phyloP scores from a whole-genome alignment of 768 basidiomycete genomes.

The Mycena alexandri region DNA sequence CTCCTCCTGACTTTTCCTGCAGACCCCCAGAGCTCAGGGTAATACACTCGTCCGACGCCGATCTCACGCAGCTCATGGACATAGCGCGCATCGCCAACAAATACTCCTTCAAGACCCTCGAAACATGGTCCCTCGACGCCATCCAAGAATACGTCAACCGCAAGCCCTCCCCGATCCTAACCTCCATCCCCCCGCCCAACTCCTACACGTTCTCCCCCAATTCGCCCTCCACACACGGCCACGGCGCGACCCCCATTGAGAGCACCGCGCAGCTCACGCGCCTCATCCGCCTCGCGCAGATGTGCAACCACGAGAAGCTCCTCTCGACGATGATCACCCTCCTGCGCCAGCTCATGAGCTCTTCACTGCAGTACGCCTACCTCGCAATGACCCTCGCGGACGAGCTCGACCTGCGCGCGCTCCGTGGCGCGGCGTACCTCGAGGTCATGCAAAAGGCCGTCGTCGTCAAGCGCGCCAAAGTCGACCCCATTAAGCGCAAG shows the following conservation, averaged over 20 bases:
- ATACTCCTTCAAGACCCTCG: constrained; percentile 80
- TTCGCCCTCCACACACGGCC: constrained; percentile 33
- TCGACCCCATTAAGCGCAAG: constrained; percentile 45
- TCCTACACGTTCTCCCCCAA: constrained; percentile 47
- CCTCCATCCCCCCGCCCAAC: constrained; percentile 53
- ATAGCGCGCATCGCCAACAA: constrained; percentile 78
- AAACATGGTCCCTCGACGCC: constrained; percentile 82
- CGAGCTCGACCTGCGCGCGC: constrained; percentile 69
- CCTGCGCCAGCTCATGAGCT: constrained; percentile 71
- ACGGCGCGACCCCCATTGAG: constrained; percentile 42
- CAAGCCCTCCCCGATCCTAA: constrained; percentile 66
- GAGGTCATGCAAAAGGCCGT: constrained; percentile 78
- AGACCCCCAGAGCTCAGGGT: constrained; percentile 74
- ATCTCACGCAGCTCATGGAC: constrained; percentile 69
- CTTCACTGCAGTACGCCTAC: constrained; percentile 75
- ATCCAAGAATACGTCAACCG: constrained; percentile 76
- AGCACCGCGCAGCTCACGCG: constrained; percentile 66
- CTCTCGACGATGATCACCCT: constrained; percentile 70
- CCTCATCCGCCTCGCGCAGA: constrained; percentile 74
- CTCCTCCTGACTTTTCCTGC: constrained; percentile 58
- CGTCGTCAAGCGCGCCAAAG: constrained; percentile 53
- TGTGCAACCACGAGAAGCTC: constrained; percentile 72
- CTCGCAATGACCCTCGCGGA: constrained; percentile 81
- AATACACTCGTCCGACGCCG: constrained; percentile 60
- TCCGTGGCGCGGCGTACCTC: constrained; percentile 77